Evolutionary conservation across 495 filamentous ascomycete genomes (phyloP).

Genomic region (Penicillium samsonianum): DNA sequence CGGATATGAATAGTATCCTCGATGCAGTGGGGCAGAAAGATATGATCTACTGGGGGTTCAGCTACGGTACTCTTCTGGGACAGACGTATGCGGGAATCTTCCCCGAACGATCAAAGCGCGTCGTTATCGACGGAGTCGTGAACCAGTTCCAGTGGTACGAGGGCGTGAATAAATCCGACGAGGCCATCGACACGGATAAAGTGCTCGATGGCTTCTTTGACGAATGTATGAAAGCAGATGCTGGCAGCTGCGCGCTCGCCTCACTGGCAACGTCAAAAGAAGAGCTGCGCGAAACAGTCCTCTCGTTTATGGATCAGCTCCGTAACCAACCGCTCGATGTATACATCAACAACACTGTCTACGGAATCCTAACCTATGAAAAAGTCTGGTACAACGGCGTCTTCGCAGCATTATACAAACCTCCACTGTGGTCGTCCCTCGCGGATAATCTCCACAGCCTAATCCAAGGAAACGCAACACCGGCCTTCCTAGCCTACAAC

Average conservation of each 20-base stretch:
- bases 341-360: constrained; percentile 41
- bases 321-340: constrained; percentile 37
- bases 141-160: constrained; percentile 38
- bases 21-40: constrained; percentile 42
- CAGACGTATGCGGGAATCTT: constrained; percentile 21
- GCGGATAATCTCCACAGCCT: constrained; percentile 37
- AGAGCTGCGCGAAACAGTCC: constrained; percentile 28
- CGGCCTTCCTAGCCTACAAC: constrained; percentile 38
- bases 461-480: constrained; percentile 44
- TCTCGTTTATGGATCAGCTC: constrained; percentile 26
- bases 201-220: constrained; percentile 45
- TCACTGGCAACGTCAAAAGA: constrained; percentile 37
- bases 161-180: constrained; percentile 15
- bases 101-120: constrained; percentile 18
- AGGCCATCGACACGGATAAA: constrained; percentile 35
- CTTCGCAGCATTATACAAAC: constrained; percentile 40
- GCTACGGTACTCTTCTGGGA: constrained; percentile 22
- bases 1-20: constrained; percentile 52
- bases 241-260: constrained; percentile 23
- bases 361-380: constrained; percentile 41
- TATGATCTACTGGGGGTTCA: constrained; percentile 25
- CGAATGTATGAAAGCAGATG: constrained; percentile 43
- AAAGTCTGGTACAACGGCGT: constrained; percentile 37
- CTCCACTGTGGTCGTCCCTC: constrained; percentile 34
- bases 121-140: constrained; percentile 20